Percentiles rank a stretch among this genome's conserved stretches.
These are phyloP conservation scores for Ceratobasidium sp. DNA, from an alignment of 1,284 basidiomycete species.

Conservation along the genomic window DNA sequence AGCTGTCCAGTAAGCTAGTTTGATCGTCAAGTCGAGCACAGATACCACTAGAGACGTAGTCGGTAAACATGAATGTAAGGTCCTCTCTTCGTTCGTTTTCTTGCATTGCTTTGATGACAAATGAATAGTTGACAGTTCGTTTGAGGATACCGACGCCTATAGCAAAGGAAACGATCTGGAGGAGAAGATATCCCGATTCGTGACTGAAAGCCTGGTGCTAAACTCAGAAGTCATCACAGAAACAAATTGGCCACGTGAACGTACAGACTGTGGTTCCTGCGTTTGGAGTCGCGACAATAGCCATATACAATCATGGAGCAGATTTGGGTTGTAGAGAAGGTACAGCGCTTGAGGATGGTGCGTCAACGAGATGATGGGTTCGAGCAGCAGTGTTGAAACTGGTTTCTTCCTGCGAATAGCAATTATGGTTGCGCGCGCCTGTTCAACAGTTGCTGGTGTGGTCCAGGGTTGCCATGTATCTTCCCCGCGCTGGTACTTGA, in stretches of 20 bases:
- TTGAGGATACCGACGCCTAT: not conserved
- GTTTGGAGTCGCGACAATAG: not conserved
- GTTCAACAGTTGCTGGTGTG: not conserved
- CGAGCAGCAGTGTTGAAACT: not conserved
- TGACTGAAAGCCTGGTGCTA: not conserved
- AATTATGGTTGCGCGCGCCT: not conserved
- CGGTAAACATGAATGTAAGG: not conserved
- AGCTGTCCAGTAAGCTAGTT: too few species aligned
- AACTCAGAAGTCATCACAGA: not conserved
- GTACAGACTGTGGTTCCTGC: not conserved
- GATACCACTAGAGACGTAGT: too few species aligned
- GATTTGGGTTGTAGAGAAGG: not conserved
- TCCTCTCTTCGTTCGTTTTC: not conserved
- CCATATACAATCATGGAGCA: not conserved
- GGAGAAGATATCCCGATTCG: not conserved
- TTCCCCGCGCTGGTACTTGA: not conserved
- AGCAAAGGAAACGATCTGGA: not conserved
- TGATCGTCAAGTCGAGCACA: too few species aligned
- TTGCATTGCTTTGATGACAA: not conserved
- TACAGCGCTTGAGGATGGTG: not conserved
- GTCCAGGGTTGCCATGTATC: constrained; percentile 9
- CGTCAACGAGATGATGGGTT: not conserved
- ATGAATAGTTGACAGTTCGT: not conserved
- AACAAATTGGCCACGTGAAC: not conserved
- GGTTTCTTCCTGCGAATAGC: not conserved